Evolutionary conservation across 768 basidiomycete species (phyloP), one percentile per base, ranked within the genome.

Genomic region (Psilocybe azurescens): DNA sequence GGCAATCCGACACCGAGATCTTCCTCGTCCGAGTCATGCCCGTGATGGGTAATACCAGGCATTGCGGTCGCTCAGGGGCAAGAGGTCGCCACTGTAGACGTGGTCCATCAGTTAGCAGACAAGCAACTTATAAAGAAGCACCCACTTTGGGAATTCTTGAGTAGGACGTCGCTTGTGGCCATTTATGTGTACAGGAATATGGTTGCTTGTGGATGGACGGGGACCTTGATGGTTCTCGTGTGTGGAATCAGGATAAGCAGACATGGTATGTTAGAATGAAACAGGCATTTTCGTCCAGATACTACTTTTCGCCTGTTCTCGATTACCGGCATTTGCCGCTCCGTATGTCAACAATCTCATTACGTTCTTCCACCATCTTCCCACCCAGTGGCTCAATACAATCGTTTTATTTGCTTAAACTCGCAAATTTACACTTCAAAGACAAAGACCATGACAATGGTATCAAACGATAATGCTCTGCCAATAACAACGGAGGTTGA

Each of bases 1-100:
- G n/a, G 79, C 46, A 81, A 75, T 33, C 81, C 79, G 58, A 79
- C 74, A 55, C 74, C 69, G 18, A 79, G 67, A 39, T 84, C 77
- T 62, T 89, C 87, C 46, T 87, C 87, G 63, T 89, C 87, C 14
- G 88, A 87, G 60, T 84, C 83, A 69, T 88, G 83, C 29, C 89
- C 90, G 86, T n/a, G 89, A 86, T 2, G 93, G 93, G 69, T 92
- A 94, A 71, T 92, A 94, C 90, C 91, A 94, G 20, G 85, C 81
- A 68, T 91, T 90, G 61, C 83, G 85, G 74, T 94, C 93, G 65
- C 86, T 87, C 61, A 88, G 72, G 49, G 88, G 84, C 64, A 68
- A 76, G 60, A 75, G 64, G 64, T 75, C 78, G 63, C 67, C 69
- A 69, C 71, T 69, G 58, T 41, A 50, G 52, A 65, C 61, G 59